A percentile compares a stretch with the other conserved stretches of the same genome.
These are phyloP conservation scores for Echium plantagineum DNA, from an alignment of 257 asterid species.

Conservation along the genomic window DNA sequence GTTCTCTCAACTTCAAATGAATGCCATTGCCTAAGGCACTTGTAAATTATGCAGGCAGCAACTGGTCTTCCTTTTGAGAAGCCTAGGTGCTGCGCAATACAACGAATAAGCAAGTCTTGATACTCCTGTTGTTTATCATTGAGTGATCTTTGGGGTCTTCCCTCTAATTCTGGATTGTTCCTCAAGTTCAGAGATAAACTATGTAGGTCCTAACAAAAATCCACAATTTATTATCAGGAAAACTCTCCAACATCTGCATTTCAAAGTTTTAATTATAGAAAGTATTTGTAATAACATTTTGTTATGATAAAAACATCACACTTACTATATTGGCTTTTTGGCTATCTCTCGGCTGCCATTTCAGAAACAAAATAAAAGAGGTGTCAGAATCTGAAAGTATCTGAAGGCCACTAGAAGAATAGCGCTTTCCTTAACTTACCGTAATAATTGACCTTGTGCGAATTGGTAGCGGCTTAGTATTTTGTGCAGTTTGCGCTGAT, in stretches of 20 bases:
- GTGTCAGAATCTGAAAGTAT: constrained; percentile 20
- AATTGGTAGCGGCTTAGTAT: constrained; percentile 52
- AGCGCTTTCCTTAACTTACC: constrained; percentile 30
- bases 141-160: constrained; percentile 82
- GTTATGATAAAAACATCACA: constrained; percentile 10
- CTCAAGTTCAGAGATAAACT: constrained; percentile 61
- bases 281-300: background rate
- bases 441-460: constrained; percentile 80
- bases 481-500: constrained; percentile 97
- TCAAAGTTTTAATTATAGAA: background rate
- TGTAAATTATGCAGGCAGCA: constrained; percentile 89
- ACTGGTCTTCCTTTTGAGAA: constrained; percentile 79
- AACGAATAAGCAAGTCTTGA: constrained; percentile 85
- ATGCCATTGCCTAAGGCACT: constrained; percentile 89
- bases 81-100: constrained; percentile 88
- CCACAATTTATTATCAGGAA: constrained; percentile 1
- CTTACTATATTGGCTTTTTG: constrained; percentile 49
- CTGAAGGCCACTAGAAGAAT: constrained; percentile 11
- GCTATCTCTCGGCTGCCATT: constrained; percentile 72
- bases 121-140: constrained; percentile 92
- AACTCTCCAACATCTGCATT: background rate
- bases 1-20: constrained; percentile 91
- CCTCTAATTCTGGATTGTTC: constrained; percentile 55
- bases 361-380: constrained; percentile 15
- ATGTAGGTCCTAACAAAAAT: constrained; percentile 52